Evolutionary conservation across 1,284 basidiomycete species (phyloP), one percentile per base, ranked within the genome.

Genomic region (Puccinia horiana): DNA sequence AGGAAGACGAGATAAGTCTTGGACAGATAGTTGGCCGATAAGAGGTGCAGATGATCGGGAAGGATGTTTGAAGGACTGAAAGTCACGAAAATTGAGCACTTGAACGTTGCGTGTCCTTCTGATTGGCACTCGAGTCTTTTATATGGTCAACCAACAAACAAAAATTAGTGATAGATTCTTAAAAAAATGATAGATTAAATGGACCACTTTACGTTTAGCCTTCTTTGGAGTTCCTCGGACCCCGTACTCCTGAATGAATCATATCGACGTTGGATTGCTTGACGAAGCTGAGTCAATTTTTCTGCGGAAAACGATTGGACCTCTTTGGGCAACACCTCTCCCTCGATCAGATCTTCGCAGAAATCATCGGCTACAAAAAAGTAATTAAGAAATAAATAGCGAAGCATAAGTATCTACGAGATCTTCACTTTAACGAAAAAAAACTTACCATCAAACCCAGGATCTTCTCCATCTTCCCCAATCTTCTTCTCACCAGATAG

Each of bases 401-500:
- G 52, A 23, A 2, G 26, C 3, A 75, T 44, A 37, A 26, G 23
- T 32, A 32, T 47, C 23, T n/a, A 18, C n/a, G n/a, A 20, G 20
- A n/a, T 2, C 14, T 9, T 29, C 40, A n/a, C 12, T 26, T 70
- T 35, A 9, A 26, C 5, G 16, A 44, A 23, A 42, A 61, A 23
- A 29, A n/a, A 78, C 67, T 29, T 42, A 80, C 78, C 78, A 80
- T 80, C 78, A 35, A 80, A 80, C 2, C 40, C 78, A 40, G 65
- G 20, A 9, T 16, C n/a, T 18, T 76, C 74, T 63, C 40, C 74
- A 37, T 20, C 44, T 20, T 44, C 52, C 14, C 4, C 52, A 23
- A 4, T 61, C 32, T 40, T 58, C 23, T 47, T 47, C 3, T 35
- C 54, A 16, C 26, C 74, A 54, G 47, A 44, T 2, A 29, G 1